Conservation (phyloP, 2,329 filamentous ascomycete species). For the Pseudocercospora macadamiae region DNA sequence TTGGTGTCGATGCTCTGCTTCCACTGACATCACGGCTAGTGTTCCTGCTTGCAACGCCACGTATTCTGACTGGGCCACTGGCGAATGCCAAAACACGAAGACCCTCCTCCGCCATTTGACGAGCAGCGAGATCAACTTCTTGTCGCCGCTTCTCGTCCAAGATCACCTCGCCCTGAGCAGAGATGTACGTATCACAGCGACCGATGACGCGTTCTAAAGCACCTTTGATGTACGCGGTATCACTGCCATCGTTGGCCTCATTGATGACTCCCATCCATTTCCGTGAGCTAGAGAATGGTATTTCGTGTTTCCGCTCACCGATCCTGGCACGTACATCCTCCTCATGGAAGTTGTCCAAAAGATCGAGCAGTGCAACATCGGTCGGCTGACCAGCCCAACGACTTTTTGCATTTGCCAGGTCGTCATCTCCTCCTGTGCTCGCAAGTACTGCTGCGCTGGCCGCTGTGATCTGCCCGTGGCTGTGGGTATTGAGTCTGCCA, state of each 20-base stretch:
- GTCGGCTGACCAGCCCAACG: slow-evolving; percentile 97
- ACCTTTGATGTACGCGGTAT: slow-evolving; percentile 94
- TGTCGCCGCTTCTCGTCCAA: slow-evolving; percentile 75
- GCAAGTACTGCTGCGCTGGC: slow-evolving; percentile 80
- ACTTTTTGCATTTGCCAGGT: slow-evolving; percentile 68
- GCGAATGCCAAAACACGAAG: slow-evolving; percentile 91
- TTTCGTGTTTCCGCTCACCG: slow-evolving; percentile 79
- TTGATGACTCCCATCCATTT: slow-evolving; percentile 99
- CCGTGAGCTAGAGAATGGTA: slow-evolving; percentile 92
- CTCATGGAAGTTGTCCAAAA: slow-evolving; percentile 87
- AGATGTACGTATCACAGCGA: slow-evolving; percentile 88
- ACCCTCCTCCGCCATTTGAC: slow-evolving; percentile 84
- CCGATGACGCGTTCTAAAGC: slow-evolving; percentile 84
- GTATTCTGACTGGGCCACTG: slow-evolving; percentile 65
- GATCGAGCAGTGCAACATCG: slow-evolving; percentile 93
- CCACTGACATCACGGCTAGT: slow-evolving; percentile 22
- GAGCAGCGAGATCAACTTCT: slow-evolving; percentile 77
- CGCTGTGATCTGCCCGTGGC: slow-evolving; percentile 59
- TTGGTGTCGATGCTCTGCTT: slow-evolving; percentile 29
- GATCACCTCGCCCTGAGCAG: slow-evolving; percentile 82
- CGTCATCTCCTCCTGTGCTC: slow-evolving; percentile 69
- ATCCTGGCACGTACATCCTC: slow-evolving; percentile 87
- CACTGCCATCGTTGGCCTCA: slow-evolving; percentile 62
- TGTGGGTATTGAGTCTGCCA: slow-evolving; percentile 72
- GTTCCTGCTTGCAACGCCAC: slow-evolving; percentile 29